Evolutionary conservation across 345 rosid genomes (phyloP), one percentile per base, ranked within the genome.

Genomic region (Carallia brachiata): DNA sequence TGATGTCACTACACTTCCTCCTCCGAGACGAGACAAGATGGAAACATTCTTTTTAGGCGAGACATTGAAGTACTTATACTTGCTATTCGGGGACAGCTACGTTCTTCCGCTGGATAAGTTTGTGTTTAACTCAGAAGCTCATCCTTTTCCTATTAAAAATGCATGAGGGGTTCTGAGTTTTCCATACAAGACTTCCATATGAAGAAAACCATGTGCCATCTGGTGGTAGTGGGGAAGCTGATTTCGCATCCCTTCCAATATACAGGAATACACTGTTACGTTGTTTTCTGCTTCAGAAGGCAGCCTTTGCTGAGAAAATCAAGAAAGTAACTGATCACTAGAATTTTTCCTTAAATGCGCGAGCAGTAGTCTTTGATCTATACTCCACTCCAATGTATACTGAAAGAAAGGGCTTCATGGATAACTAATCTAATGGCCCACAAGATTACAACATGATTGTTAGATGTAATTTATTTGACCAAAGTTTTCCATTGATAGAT

Each of bases 21-120:
- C 99, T 77, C 88, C 0, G 18, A 84, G 79, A 73, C 87, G 97
- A 79, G 98, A 95, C 86, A 95, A 92, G 85, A 92, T 92, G 97
- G 97, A 92, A 83, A 92, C 99, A 1, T 95, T 95, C 80, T 95
- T 89, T 78, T 83, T 95, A 73, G 97, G 99, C 50, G 99, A 92
- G 84, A 92, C 97, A 1, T 75, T 95, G 77, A 92, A 92, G 59
- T 92, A 95, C 69, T 78, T 92, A 47, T 95, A 95, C 86, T 88
- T 95, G 88, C 88, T 95, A 63, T 95, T 95, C 80, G 92, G 86
- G 65, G 89, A 92, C 75, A 86, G 77, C 63, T 84, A 86, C 28
- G 79, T 87, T 55, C 79, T 95, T 17, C 97, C 97, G 17, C 75
- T 95, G 85, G 93, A 92, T 83, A 88, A 86, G 85, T 92, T 75